A percentile compares a stretch with the other conserved stretches of the same genome.
Conservation (phyloP, 371 early-diverging fungal genomes). For the Parasitella parasitica region DNA sequence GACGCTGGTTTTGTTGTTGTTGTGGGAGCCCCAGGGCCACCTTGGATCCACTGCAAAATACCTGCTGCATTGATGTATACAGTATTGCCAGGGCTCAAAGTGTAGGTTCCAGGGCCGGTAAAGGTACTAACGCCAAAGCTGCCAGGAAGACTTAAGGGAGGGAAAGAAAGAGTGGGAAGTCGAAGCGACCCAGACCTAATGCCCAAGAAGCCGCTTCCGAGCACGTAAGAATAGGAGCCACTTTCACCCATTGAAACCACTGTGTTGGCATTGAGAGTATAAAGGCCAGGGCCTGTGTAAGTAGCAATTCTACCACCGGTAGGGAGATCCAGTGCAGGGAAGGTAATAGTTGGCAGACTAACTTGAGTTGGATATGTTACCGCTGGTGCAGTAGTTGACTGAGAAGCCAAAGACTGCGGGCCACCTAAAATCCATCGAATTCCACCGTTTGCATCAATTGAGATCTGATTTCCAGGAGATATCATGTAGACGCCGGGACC, state of each 20-base stretch:
- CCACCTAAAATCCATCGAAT: neutral
- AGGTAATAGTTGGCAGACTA: neutral
- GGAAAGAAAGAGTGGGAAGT: neutral
- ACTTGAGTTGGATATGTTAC: neutral
- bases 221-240: neutral
- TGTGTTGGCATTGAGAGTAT: neutral
- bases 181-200: neutral
- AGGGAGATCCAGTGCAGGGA: neutral
- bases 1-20: neutral
- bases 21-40: neutral
- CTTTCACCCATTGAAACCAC: neutral
- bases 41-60: neutral
- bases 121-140: neutral
- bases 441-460: neutral
- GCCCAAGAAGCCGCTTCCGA: neutral
- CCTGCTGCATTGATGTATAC: neutral
- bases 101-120: constrained; percentile 3
- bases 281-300: constrained; percentile 1
- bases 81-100: neutral
- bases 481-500: constrained; percentile 4
- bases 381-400: neutral
- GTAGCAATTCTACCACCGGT: neutral
- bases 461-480: neutral
- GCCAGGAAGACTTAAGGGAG: constrained; percentile 1
- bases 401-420: neutral